Evolutionary conservation across 352 stramenopile genomes (phyloP), one percentile per base, ranked within the genome.

Genomic region (Thalassiosira mediterranea): DNA sequence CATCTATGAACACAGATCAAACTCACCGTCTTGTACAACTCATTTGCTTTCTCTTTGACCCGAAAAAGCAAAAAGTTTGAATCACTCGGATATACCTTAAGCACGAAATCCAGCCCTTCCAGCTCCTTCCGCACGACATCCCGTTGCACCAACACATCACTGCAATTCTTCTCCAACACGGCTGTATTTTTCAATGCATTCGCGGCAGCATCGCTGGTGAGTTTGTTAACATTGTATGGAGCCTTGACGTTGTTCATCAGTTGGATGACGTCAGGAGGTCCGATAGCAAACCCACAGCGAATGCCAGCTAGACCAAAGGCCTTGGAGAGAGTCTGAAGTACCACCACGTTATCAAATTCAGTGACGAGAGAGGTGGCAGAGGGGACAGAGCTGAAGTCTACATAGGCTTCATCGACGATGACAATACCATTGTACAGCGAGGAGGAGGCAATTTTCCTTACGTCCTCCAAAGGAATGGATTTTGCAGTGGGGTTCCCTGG

Each of bases 171-270:
- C 42, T 88, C 56, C 59, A 93, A 73, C 10, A 62, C 48, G 15
- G 65, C 21, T 38, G 68, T 65, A 66, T 78, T 80, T 25, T 88
- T 79, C 56, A 96, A 76, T 19, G 90, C 89, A 75, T 93, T 91
- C 13, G 83, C 65, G 8, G 91, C 91, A 13, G 93, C 76, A 70
- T 91, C 94, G 46, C 94, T 91, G 3, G 96, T 98, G 28, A 99
- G 84, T 69, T 97, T 97, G 91, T 97, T 99, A 61, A 99, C 96
- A 88, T 98, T 98, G 90, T 99, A 99, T 13, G 96, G 97, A n/a
- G 96, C 96, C 85, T 99, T 99, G 63, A 98, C 95, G 76, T 98
- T 99, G 87, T 98, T 99, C 65, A 99, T 95, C 34, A 98, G 91
- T 87, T 98, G 93, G 77, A 99, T 98, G 5, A 99, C 88, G 60